A percentile compares a stretch with the other conserved stretches of the same genome.
phyloP scores from a whole-genome alignment of 1,139 yeast genomes.

The Lodderomyces theae region DNA sequence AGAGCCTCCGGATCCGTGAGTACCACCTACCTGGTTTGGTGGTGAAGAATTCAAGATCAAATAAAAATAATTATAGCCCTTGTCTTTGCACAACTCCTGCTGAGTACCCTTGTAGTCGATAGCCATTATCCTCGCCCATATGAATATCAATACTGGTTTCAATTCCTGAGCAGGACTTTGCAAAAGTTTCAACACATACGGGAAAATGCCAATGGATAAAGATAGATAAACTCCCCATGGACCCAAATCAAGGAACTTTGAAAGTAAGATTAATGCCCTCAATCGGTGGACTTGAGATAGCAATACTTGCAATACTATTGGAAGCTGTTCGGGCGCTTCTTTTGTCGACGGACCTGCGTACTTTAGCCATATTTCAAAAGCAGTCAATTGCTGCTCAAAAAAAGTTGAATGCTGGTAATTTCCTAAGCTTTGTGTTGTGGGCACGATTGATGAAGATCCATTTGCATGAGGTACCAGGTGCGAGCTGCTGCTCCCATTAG shows the following conservation, averaged over 20 bases:
- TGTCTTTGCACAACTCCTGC: conserved; percentile 86
- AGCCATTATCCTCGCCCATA: conserved; percentile 98
- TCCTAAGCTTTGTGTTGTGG: conserved; percentile 29
- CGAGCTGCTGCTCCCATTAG: background rate
- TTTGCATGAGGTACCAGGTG: conserved; percentile 9
- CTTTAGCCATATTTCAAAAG: conserved; percentile 93
- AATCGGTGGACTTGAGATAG: conserved; percentile 92
- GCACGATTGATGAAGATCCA: conserved; percentile 6
- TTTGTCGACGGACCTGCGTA: conserved; percentile 78
- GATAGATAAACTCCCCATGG: conserved; percentile 98
- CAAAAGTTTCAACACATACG: conserved; percentile 82
- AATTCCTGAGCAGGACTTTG: conserved; percentile 96
- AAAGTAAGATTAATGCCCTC: conserved; percentile 78
- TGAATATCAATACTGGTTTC: conserved; percentile 89
- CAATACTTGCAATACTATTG: conserved; percentile 88
- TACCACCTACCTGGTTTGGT: conserved; percentile 24
- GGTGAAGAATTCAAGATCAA: conserved; percentile 54
- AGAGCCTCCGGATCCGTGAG: conserved; percentile 16
- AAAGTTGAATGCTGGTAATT: conserved; percentile 86
- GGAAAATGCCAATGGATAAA: conserved; percentile 90
- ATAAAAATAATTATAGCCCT: conserved; percentile 85
- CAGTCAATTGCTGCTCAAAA: conserved; percentile 93
- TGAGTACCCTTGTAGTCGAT: conserved; percentile 90
- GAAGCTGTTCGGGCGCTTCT: conserved; percentile 92
- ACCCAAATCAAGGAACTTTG: conserved; percentile 87